Evolutionary conservation across 139 green algal species (phyloP), one percentile per base, ranked within the genome.

Genomic region (Tetradesmus lagerheimii): DNA sequence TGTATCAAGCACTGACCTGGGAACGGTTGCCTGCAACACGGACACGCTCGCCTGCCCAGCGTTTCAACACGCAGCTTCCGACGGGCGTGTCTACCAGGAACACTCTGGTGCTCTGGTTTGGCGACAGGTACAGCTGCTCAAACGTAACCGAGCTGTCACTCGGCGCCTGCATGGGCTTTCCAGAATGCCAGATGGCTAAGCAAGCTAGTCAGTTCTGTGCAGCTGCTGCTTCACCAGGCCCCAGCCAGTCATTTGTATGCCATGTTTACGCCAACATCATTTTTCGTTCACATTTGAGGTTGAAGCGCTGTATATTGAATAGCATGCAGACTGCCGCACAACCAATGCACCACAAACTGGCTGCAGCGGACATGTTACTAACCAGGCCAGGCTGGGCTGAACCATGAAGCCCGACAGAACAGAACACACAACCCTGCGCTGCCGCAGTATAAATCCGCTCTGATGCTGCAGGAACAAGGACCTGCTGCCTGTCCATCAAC

Each of bases 21-120:
- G 29, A 43, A 11, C 79, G 79, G 31, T 85, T 85, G 79, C 79
- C 79, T 23, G 27, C 79, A 29, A 67, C 35, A 41, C 25, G 27
- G 25, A 85, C 27, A n/a, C 79, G 79, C 25, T 85, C 27, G 41
- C 31, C 53, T 9, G 53, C 25, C 79, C 79, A 85, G 14, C 79
- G 79, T 39, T 85, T 85, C 8, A 85, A 29, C 8, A 85, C 79
- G 41, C 79, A 85, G 31, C 12, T 85, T 8, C 79, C 79, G 31
- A 67, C 15, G 6, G 79, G 79, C 31, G 79, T 85, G 27, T 85
- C 27, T 1, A 47, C 50, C 18, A 85, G 31, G 9, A 85, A 37
- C 27, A 85, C 79, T 27, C 67, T 85, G 4, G 79, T 67, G 27
- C 41, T 39, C 9, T 85, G 31, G 25, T 67, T 85, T 29, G 79